phyloP scores from a whole-genome alignment of 1,139 yeast species.

The Kluyveromyces sp. region DNA sequence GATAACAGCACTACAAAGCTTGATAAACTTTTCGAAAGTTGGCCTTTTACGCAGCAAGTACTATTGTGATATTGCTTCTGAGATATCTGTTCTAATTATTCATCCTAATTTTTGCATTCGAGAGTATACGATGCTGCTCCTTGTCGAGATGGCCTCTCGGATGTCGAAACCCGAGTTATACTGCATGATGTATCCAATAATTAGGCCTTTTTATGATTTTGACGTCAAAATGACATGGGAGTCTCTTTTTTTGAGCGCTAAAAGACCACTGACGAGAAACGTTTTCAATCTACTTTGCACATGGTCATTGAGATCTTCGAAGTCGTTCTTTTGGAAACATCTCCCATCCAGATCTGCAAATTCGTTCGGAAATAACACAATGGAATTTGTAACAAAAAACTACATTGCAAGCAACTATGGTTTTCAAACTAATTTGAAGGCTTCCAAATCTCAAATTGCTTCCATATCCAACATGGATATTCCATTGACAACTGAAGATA shows the following conservation, averaged over 20 bases:
- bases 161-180: constrained; percentile 71
- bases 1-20: constrained; percentile 63
- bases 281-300: constrained; percentile 58
- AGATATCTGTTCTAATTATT: constrained; percentile 47
- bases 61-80: constrained; percentile 45
- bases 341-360: constrained; percentile 35
- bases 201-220: constrained; percentile 69
- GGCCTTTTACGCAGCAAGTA: constrained; percentile 46
- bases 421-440: constrained; percentile 21
- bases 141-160: constrained; percentile 56
- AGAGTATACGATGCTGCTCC: constrained; percentile 55
- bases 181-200: constrained; percentile 74
- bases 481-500: constrained; percentile 51
- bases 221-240: constrained; percentile 69
- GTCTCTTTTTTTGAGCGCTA: constrained; percentile 54
- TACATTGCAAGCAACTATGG: constrained; percentile 27
- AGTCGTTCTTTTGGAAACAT: constrained; percentile 74
- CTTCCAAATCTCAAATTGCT: constrained; percentile 29
- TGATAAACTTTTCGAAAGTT: constrained; percentile 48
- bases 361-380: constrained; percentile 40
- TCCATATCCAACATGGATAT: constrained; percentile 37
- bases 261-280: constrained; percentile 58
- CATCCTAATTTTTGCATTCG: constrained; percentile 90
- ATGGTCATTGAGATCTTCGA: constrained; percentile 67
- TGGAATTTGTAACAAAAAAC: constrained; percentile 35